Conservation (phyloP, 78 protist species). For the Planoprotostelium fungivorum region DNA sequence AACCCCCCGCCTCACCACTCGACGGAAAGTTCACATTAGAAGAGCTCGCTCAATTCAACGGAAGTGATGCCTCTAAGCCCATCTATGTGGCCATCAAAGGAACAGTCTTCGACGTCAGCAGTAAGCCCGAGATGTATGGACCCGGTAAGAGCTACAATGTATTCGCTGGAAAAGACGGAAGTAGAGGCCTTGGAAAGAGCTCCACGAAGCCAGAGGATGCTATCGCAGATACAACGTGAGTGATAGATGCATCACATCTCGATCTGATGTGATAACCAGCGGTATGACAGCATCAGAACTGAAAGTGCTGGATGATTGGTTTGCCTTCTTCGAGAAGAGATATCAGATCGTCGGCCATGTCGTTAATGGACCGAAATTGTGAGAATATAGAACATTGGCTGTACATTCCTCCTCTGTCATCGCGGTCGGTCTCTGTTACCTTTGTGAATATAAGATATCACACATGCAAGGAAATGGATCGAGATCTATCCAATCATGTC, state of each 20-base stretch:
- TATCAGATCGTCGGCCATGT: constrained; percentile 40
- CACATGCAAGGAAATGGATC: no score
- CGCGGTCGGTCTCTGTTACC: no score
- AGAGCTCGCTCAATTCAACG: constrained; percentile 22
- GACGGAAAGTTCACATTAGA: constrained; percentile 10
- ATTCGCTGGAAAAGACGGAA: constrained; percentile 58
- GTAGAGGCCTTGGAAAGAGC: constrained; percentile 35
- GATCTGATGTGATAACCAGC: background rate
- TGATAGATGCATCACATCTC: background rate
- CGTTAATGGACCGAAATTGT: background rate
- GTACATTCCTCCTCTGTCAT: no score
- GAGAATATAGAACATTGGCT: no score
- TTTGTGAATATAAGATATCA: no score
- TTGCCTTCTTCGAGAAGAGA: constrained; percentile 40
- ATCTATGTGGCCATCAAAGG: constrained; percentile 29
- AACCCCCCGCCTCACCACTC: background rate
- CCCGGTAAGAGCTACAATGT: constrained; percentile 29
- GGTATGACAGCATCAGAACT: background rate
- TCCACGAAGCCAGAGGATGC: background rate
- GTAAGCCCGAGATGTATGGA: constrained; percentile 39
- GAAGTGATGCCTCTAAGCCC: background rate
- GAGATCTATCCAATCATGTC: no score
- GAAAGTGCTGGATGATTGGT: constrained; percentile 38
- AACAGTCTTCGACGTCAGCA: constrained; percentile 23
- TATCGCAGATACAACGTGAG: background rate